phyloP scores from a whole-genome alignment of 257 asterid species.

The Solanum arcanum region DNA sequence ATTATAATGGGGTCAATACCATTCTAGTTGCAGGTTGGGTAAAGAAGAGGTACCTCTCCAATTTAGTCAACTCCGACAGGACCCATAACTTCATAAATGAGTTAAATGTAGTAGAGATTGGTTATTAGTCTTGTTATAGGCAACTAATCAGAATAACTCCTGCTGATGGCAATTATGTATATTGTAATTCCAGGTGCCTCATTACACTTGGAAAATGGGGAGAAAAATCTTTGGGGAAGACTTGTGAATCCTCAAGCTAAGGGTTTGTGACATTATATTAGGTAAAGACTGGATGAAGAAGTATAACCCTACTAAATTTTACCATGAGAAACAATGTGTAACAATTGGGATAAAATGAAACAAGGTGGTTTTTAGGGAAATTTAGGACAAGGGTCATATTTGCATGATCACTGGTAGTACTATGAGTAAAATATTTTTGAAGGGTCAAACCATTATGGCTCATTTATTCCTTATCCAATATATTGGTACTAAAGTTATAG shows the following conservation, averaged over 20 bases:
- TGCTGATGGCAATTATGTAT: not conserved
- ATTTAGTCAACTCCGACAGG: not conserved
- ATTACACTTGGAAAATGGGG: not conserved
- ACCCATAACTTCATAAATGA: not conserved
- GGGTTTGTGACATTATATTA: not conserved
- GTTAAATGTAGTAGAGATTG: not conserved
- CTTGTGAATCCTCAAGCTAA: not conserved
- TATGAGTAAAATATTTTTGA: not conserved
- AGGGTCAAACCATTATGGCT: not conserved
- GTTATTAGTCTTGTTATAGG: not conserved
- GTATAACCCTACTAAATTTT: no score
- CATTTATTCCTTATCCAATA: not conserved
- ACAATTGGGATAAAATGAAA: no score
- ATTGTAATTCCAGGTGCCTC: not conserved
- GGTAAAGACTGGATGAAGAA: not conserved
- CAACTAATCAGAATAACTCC: not conserved
- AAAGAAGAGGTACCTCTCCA: not conserved
- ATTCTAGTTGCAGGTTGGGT: not conserved
- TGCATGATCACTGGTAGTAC: not conserved
- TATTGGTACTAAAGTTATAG: not conserved
- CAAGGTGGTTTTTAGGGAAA: not conserved
- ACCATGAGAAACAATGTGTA: no score
- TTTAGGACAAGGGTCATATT: not conserved
- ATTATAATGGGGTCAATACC: not conserved
- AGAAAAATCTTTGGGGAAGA: not conserved